Evolutionary conservation across 2,329 filamentous ascomycete species (phyloP).

Genomic region (Aspergillus ruber): DNA sequence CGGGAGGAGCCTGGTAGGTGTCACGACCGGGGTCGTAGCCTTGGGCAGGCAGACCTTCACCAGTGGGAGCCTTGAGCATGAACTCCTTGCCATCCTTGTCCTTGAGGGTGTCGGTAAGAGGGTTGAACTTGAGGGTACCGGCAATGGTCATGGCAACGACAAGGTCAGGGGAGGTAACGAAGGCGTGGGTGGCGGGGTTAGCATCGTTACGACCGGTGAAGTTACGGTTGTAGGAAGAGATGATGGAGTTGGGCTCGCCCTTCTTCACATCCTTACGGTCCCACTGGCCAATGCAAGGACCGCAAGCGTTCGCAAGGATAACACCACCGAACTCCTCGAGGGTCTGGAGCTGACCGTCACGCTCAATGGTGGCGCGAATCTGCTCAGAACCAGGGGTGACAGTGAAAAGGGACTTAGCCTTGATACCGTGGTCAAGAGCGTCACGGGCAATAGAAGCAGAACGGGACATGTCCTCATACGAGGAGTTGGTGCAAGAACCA

Average conservation of each 20-base stretch:
- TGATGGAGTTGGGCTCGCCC: slow-evolving; percentile 90
- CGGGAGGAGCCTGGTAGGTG: slow-evolving; percentile 92
- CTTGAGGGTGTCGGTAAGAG: slow-evolving; percentile 83
- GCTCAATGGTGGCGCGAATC: slow-evolving; percentile 85
- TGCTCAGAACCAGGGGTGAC: slow-evolving; percentile 97
- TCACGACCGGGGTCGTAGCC: slow-evolving; percentile 89
- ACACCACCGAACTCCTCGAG: slow-evolving; percentile 95
- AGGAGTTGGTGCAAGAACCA: slow-evolving; percentile 95
- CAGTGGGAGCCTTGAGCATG: slow-evolving; percentile 71
- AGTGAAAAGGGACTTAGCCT: slow-evolving; percentile 88
- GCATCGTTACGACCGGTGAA: slow-evolving; percentile 97
- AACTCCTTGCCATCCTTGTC: slow-evolving; percentile 97
- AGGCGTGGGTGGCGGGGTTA: slow-evolving; percentile 90
- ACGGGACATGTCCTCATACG: slow-evolving; percentile 85
- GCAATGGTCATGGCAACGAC: slow-evolving; percentile 82
- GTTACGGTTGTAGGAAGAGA: slow-evolving; percentile 99
- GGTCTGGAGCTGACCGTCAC: slow-evolving; percentile 85
- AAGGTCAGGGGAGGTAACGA: slow-evolving; percentile 84
- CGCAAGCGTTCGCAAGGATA: slow-evolving; percentile 92
- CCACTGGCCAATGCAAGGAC: slow-evolving; percentile 92
- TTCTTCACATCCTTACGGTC: slow-evolving; percentile 90
- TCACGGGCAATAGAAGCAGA: slow-evolving; percentile 86
- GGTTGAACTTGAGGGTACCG: slow-evolving; percentile 87
- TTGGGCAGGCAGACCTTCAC: slow-evolving; percentile 67
- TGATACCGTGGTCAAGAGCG: slow-evolving; percentile 84